Evolutionary conservation across 192 early-diverging fungal genomes (phyloP).

Genomic region (Coemansia sp.): DNA sequence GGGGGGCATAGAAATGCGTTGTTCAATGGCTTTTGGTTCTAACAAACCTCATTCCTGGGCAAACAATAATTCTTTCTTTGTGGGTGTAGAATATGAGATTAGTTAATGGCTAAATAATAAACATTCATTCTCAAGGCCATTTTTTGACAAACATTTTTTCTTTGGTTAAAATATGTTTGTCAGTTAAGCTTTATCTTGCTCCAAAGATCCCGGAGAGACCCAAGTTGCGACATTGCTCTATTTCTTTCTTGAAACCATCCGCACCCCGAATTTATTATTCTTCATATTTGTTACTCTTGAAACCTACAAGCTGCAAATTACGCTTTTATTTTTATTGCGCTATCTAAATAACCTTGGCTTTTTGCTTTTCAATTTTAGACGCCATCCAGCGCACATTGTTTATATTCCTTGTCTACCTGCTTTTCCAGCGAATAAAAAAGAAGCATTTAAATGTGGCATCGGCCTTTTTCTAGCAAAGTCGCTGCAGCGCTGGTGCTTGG

Average conservation of each 20-base stretch:
- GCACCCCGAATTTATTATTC: too few relatives aligned
- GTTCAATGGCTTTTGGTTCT: not conserved
- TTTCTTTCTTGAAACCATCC: conserved; percentile 2
- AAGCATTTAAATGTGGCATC: not conserved
- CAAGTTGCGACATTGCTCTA: not conserved
- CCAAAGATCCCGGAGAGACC: not conserved
- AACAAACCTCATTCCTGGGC: not conserved
- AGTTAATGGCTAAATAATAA: not conserved
- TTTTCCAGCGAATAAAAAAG: conserved; percentile 1
- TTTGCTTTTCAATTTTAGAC: too few relatives aligned
- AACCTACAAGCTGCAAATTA: too few relatives aligned
- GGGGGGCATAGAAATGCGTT: conserved; percentile 3
- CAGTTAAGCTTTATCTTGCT: not conserved
- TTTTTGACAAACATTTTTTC: not conserved
- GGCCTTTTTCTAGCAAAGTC: not conserved
- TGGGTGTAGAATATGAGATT: not conserved
- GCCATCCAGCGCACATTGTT: not conserved
- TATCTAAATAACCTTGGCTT: too few relatives aligned
- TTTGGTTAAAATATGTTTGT: not conserved
- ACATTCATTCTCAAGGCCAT: not conserved
- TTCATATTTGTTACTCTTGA: too few relatives aligned
- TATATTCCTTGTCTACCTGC: not conserved
- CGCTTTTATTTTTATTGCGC: too few relatives aligned
- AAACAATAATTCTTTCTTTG: not conserved
- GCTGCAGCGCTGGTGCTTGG: not conserved